A percentile compares a stretch with the other conserved stretches of the same genome.
Evolutionary conservation across 768 basidiomycete genomes (phyloP).

Genomic region (Ramaria sp.): DNA sequence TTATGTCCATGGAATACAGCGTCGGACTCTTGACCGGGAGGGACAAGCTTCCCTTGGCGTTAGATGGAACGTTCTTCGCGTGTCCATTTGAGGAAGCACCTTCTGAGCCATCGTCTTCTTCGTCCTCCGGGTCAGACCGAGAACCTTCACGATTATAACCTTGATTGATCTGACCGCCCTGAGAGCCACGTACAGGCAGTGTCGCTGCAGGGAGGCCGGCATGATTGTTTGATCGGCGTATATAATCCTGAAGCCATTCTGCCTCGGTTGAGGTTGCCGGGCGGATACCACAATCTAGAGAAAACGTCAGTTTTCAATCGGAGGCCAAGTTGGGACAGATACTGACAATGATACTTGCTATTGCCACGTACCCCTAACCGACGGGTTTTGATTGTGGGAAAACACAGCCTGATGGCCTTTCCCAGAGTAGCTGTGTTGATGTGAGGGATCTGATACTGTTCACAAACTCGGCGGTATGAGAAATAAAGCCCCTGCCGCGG

Average conservation of each 20-base stretch:
- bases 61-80: slow-evolving; percentile 33
- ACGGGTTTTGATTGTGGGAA: slow-evolving; percentile 91
- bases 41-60: slow-evolving; percentile 50
- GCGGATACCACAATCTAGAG: slow-evolving; percentile 80
- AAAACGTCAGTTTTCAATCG: slow-evolving; percentile 21
- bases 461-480: slow-evolving; percentile 83
- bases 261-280: slow-evolving; percentile 86
- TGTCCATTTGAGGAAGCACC: slow-evolving; percentile 45
- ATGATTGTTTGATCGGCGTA: slow-evolving; percentile 82
- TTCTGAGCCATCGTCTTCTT: slow-evolving; percentile 81
- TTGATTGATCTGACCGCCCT: slow-evolving; percentile 18
- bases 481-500: slow-evolving; percentile 91
- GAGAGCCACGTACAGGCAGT: slow-evolving; percentile 10
- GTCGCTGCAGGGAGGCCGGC: slow-evolving; percentile 32
- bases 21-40: slow-evolving; percentile 48
- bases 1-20: slow-evolving; percentile 51
- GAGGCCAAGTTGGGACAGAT: slow-evolving; percentile 14
- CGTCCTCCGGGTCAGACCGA: slow-evolving; percentile 61
- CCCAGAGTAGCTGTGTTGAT: slow-evolving; percentile 95
- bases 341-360: slow-evolving; percentile 91
- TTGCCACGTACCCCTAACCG: slow-evolving; percentile 88
- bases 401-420: slow-evolving; percentile 88
- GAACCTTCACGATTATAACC: slow-evolving; percentile 60
- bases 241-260: slow-evolving; percentile 87
- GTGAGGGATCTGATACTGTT: slow-evolving; percentile 87